Percentiles rank a stretch among this genome's conserved stretches.
These are phyloP conservation scores for Lanmaoa pseudosensibilis DNA, from an alignment of 768 basidiomycete species.

Conservation along the genomic window DNA sequence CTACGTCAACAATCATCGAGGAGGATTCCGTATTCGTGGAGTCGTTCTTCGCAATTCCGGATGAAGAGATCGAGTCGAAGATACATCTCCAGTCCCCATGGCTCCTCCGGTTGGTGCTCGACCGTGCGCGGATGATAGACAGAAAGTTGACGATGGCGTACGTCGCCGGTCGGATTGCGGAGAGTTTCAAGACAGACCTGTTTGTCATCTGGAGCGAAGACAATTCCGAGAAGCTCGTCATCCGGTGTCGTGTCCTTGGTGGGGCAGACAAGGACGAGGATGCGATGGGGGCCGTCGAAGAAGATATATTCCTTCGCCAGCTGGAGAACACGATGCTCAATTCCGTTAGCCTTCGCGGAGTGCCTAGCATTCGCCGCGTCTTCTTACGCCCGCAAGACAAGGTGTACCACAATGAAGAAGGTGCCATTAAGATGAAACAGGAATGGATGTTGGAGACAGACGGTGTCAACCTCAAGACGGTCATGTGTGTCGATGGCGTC, in stretches of 20 bases:
- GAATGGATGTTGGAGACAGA: constrained; percentile 99
- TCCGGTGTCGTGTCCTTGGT: constrained; percentile 92
- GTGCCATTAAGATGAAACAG: constrained; percentile 58
- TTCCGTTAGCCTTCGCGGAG: constrained; percentile 92
- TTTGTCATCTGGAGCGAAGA: constrained; percentile 99
- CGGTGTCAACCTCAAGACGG: constrained; percentile 92
- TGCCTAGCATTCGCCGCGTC: constrained; percentile 85
- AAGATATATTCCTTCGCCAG: constrained; percentile 95
- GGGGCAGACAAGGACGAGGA: constrained; percentile 86
- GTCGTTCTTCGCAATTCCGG: constrained; percentile 99
- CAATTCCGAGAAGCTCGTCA: constrained; percentile 94
- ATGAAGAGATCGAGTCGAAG: constrained; percentile 91
- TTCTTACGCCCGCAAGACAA: constrained; percentile 91
- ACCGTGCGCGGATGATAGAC: constrained; percentile 97
- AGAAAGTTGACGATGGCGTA: constrained; percentile 94
- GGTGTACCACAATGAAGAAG: constrained; percentile 61
- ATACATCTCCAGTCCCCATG: constrained; percentile 93
- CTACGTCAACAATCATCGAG: constrained; percentile 89
- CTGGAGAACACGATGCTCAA: constrained; percentile 97
- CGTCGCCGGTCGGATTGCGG: constrained; percentile 89
- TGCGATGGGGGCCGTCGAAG: constrained; percentile 71
- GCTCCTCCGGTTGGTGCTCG: constrained; percentile 95
- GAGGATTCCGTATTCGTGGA: constrained; percentile 96
- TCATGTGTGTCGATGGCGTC: constrained; percentile 94
- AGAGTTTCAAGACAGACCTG: constrained; percentile 92